Conservation (phyloP, 2,329 filamentous ascomycete species). For the Metarhizium sp. region DNA sequence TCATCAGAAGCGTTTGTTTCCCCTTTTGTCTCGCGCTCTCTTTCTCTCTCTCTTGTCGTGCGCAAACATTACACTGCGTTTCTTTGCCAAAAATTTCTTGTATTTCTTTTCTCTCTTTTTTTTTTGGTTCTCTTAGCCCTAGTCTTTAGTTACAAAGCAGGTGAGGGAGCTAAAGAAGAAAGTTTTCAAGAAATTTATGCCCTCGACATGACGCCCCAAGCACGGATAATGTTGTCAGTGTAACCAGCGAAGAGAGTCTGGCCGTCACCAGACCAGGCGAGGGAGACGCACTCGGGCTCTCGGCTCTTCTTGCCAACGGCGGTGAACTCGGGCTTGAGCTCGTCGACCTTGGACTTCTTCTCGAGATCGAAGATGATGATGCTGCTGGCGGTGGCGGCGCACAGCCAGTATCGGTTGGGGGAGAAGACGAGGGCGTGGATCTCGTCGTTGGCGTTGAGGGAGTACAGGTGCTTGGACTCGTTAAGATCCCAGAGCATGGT, state of each 20-base stretch:
- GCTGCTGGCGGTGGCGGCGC: conserved; percentile 90
- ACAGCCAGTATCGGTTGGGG: conserved; percentile 99
- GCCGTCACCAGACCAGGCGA: conserved; percentile 97
- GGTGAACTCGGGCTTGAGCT: conserved; percentile 98
- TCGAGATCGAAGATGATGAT: conserved; percentile 99
- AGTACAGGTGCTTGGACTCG: conserved; percentile 99
- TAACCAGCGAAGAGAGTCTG: conserved; percentile 99
- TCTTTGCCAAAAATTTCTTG: not conserved
- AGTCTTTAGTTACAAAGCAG: conserved; percentile 5
- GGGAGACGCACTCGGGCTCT: conserved; percentile 93
- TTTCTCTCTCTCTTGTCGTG: not conserved
- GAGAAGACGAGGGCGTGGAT: conserved; percentile 99
- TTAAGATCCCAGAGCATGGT: conserved; percentile 99
- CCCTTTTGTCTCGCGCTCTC: not conserved
- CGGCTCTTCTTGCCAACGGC: conserved; percentile 98
- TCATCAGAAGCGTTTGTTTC: not conserved
- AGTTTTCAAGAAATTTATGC: conserved; percentile 44
- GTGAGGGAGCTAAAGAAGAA: not conserved
- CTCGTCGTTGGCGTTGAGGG: conserved; percentile 97
- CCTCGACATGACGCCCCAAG: conserved; percentile 95
- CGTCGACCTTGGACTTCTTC: conserved; percentile 99
- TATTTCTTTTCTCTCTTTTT: not conserved
- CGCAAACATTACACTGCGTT: not conserved
- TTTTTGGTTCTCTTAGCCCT: not conserved
- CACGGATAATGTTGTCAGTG: conserved; percentile 98